phyloP scores from a whole-genome alignment of 306 rosid species.

The Rosa lucieae region DNA sequence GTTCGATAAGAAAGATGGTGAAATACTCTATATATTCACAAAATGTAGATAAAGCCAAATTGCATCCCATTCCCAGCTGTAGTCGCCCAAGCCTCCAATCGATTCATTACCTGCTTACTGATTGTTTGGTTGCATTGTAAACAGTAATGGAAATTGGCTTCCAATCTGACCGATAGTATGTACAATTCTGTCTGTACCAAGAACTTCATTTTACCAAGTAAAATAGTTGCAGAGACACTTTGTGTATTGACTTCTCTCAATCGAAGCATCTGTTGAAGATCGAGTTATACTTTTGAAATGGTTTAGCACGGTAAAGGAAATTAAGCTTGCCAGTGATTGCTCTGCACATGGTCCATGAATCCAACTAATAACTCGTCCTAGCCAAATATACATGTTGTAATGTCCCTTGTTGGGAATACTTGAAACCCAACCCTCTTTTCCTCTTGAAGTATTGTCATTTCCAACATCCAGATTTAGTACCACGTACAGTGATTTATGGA shows the following conservation, averaged over 20 bases:
- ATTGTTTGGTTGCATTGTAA: not conserved
- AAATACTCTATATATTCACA: too few relatives aligned
- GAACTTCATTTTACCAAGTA: not conserved
- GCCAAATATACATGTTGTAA: conserved; percentile 59
- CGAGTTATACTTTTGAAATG: not conserved
- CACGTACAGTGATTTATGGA: not conserved
- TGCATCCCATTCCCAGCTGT: not conserved
- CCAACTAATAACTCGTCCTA: conserved; percentile 17
- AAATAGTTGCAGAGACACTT: not conserved
- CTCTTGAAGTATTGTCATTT: conserved; percentile 45
- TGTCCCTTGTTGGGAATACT: conserved; percentile 49
- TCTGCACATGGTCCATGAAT: not conserved
- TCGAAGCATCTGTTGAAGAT: not conserved
- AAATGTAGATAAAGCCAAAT: too few relatives aligned
- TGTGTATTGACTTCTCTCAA: not conserved
- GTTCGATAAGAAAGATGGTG: too few relatives aligned
- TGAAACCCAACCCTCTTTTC: conserved; percentile 60
- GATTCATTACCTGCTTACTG: not conserved
- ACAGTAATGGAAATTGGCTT: not conserved
- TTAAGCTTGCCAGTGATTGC: not conserved
- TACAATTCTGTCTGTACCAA: not conserved
- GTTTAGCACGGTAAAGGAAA: not conserved
- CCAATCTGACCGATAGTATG: not conserved
- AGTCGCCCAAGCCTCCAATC: not conserved
- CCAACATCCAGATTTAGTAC: conserved; percentile 11